Base-by-base conservation (phyloP, 2,329 filamentous ascomycete species). In the Harringtonia aguacate region DNA sequence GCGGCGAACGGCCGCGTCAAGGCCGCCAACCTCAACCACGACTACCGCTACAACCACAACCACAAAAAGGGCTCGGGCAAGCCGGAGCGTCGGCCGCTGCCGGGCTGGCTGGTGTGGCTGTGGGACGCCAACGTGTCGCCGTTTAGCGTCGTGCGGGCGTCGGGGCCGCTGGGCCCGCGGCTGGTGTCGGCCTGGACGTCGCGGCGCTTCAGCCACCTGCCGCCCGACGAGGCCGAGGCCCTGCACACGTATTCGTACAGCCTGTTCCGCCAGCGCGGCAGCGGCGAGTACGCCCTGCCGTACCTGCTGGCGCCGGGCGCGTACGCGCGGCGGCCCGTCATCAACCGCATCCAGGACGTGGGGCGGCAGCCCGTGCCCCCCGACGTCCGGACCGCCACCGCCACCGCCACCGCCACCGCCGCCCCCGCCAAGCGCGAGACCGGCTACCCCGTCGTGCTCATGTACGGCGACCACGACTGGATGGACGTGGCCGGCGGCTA, bases 381-480 rank as follows among this genome's bases (percentile, higher is more conserved):
- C n/a, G n/a, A n/a, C n/a, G n/a, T n/a, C n/a, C n/a, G n/a, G n/a
- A n/a, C n/a, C 47, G 53, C 55, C 39, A 52, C 61, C 50, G 52
- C 61, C 3, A 24, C 27, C 15, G 31, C 41, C 46, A 14, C 47
- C 47, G 6, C 58, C 57, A 4, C 58, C 55, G 4, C 53, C 53
- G 0, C 24, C 53, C 18, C 58, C 62, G 1, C 59, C 55, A 4
- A 60, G 15, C 58, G 59, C 22, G 75, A 79, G 54, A 84, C 73
- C 0, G 88, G 89, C 2, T 70, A 88, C 40, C 90, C 92, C 0
- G 70, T 97, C 28, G 75, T 97, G 9, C 77, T 98, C 59, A 89
- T 97, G 84, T 98, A 98, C 58, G 92, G 92, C 50, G 89, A 97
- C 55, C 81, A 92, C 57, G 92, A 98, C 68, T 98, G 92, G 92